These are phyloP conservation scores for Metschnikowia koreensis DNA, from an alignment of 805 yeast species.

Conservation along the genomic window DNA sequence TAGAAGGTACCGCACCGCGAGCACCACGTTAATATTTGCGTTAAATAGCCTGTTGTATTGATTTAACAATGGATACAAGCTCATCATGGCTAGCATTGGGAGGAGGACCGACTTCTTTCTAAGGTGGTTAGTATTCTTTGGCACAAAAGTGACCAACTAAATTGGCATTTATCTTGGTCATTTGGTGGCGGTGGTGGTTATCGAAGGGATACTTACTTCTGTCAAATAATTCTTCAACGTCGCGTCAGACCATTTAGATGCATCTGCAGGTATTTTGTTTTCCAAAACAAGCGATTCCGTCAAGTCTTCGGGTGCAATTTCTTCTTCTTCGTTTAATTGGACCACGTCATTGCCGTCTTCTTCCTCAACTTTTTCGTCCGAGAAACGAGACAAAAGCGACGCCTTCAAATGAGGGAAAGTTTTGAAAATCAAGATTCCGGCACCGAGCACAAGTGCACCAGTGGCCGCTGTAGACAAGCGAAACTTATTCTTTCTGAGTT, in stretches of 20 bases:
- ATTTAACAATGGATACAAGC: slow-evolving; percentile 47
- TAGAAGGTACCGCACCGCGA: slow-evolving; percentile 7
- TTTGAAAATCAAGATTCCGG: slow-evolving; percentile 39
- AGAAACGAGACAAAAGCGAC: slow-evolving; percentile 23
- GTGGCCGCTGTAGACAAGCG: slow-evolving; percentile 29
- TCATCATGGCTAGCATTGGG: slow-evolving; percentile 44
- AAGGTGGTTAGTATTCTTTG: slow-evolving; percentile 19
- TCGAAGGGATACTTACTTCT: slow-evolving; percentile 12
- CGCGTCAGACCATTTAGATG: slow-evolving; percentile 7
- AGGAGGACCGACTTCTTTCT: slow-evolving; percentile 49
- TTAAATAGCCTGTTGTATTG: slow-evolving; percentile 30
- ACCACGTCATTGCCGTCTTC: slow-evolving; percentile 12
- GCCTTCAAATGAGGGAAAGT: slow-evolving; percentile 50
- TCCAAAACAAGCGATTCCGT: slow-evolving; percentile 9
- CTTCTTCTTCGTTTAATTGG: slow-evolving; percentile 4
- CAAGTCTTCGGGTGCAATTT: background rate
- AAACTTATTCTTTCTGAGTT: slow-evolving; percentile 19
- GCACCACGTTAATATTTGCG: slow-evolving; percentile 4
- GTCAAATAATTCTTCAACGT: slow-evolving; percentile 7
- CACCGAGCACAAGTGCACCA: slow-evolving; percentile 44
- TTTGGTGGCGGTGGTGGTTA: background rate
- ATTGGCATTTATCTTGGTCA: background rate
- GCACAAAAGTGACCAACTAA: slow-evolving; percentile 25
- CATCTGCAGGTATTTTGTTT: slow-evolving; percentile 5
- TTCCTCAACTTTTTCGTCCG: slow-evolving; percentile 8